These are phyloP conservation scores for Nymphaea colorata DNA, from an alignment of 164 flowering plant genomes.

Conservation along the genomic window DNA sequence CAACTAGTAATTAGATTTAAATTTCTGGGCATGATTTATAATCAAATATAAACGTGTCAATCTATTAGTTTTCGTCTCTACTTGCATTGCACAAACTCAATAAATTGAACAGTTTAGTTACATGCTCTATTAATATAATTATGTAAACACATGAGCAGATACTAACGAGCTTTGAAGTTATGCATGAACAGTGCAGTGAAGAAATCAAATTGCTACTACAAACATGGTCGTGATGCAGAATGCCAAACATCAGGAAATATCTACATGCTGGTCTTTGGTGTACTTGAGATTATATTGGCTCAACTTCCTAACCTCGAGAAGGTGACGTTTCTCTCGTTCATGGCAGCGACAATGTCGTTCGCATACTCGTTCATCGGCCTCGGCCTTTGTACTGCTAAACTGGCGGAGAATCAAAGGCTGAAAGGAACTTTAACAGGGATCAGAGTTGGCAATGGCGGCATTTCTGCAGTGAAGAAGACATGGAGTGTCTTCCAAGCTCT, in stretches of 20 bases:
- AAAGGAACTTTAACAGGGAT: conserved; percentile 18
- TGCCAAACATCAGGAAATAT: conserved; percentile 17
- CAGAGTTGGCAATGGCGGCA: conserved; percentile 4
- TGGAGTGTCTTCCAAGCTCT: conserved; percentile 30
- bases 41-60: too few relatives aligned
- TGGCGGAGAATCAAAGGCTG: conserved; percentile 12
- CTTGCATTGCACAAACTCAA: too few relatives aligned
- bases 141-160: too few relatives aligned
- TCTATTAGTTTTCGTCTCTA: too few relatives aligned
- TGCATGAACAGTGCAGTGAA: conserved; percentile 13
- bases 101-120: too few relatives aligned
- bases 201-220: conserved; percentile 24
- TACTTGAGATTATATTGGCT: conserved; percentile 20
- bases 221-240: conserved; percentile 14
- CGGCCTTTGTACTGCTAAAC: conserved; percentile 14
- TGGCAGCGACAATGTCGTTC: conserved; percentile 28
- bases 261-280: conserved; percentile 23
- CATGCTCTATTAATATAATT: too few relatives aligned
- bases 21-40: too few relatives aligned
- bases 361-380: conserved; percentile 19
- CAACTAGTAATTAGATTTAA: too few relatives aligned
- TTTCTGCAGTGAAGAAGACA: conserved; percentile 15
- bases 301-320: conserved; percentile 34
- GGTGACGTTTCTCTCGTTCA: conserved; percentile 20
- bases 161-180: neutral